Conservation (phyloP, 129 eudicot genomes). For the Tagetes patula region DNA sequence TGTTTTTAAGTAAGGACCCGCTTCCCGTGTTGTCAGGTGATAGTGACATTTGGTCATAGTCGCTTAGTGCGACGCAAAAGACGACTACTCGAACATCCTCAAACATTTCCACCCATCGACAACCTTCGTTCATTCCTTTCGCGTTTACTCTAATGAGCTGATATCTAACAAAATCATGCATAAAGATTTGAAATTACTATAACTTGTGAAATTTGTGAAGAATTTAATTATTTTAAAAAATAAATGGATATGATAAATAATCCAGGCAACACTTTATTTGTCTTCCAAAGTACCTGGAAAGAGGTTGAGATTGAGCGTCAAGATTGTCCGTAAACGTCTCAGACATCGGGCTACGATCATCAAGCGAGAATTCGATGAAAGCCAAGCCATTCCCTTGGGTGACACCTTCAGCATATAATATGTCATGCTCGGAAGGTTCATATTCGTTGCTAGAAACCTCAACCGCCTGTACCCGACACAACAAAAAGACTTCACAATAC, state of each 20-base stretch:
- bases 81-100: conserved; percentile 81
- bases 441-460: conserved; percentile 96
- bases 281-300: conserved; percentile 48
- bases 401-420: conserved; percentile 91
- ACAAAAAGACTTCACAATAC: background rate
- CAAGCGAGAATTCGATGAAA: conserved; percentile 88
- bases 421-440: conserved; percentile 91
- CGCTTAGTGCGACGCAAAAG: conserved; percentile 73
- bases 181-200: too few species aligned
- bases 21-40: conserved; percentile 57
- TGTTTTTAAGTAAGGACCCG: conserved; percentile 65
- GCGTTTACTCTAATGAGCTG: conserved; percentile 81
- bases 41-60: conserved; percentile 64
- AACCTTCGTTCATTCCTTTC: conserved; percentile 83
- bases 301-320: conserved; percentile 71
- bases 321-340: conserved; percentile 76
- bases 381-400: conserved; percentile 96
- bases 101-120: conserved; percentile 98
- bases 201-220: too few species aligned
- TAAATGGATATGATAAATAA: too few species aligned
- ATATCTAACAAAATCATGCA: conserved; percentile 44
- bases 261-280: too few species aligned
- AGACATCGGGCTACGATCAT: conserved; percentile 94
- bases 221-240: too few species aligned
- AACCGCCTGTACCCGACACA: conserved; percentile 60